Evolutionary conservation across 352 stramenopile genomes (phyloP), one percentile per base, ranked within the genome.

Genomic region (Phytophthora melonis): DNA sequence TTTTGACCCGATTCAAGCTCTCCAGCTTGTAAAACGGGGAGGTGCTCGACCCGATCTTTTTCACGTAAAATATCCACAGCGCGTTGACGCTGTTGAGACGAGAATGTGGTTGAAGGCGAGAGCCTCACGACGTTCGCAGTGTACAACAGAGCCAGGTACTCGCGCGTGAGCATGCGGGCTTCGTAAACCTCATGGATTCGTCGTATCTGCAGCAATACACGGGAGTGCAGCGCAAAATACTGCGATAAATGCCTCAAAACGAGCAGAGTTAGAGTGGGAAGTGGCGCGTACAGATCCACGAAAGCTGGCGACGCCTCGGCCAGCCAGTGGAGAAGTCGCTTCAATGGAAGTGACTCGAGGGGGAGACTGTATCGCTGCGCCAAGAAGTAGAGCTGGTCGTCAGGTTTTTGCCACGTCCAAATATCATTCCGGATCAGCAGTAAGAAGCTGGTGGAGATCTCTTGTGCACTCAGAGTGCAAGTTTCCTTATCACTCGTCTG

Each of bases 121-220:
- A 74, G 71, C 3, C 47, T 43, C 5, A 91, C 72, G 13, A 68
- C 23, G 8, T 84, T 75, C 52, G 75, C 68, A 5, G 47, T 30
- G 36, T 77, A 84, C 19, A 89, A 52, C 14, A 79, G 41, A 6
- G 63, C 36, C 18, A 91, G 68, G 18, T 89, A 91, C 1, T 80
- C 66, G 0, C 83, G 79, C 19, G 80, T 60, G 14, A 73, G 58
- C 62, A 77, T 67, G 30, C 53, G 36, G 9, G 76, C 70, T 64
- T 91, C 81, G n/a, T 79, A 84, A 27, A 63, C 19, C 2, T 68
- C 45, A 49, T 53, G 72, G 5, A 88, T 52, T 8, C 59, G 66
- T 32, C 75, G 57, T 7, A 65, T 45, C 43, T 91, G 77, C 23
- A 50, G 11, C 2, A 62, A 8, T n/a, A 87, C 60, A 1, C 63